Evolutionary conservation across 345 rosid species (phyloP), one percentile per base, ranked within the genome.

Genomic region (Linum tenue): DNA sequence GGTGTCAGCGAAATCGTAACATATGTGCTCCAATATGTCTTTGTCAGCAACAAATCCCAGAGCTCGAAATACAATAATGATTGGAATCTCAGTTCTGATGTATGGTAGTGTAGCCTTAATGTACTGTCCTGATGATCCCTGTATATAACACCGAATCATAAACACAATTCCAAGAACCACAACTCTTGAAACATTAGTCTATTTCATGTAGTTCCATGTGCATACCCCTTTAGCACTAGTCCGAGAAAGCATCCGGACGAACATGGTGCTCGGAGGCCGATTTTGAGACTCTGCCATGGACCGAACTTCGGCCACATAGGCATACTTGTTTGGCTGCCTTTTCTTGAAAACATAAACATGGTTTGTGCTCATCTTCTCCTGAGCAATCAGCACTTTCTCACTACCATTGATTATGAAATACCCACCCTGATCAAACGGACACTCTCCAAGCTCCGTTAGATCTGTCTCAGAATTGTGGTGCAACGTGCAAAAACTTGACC

Each of bases 311-410:
- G 73, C 97, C 60, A 90, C 97, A 67, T 78, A 90, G 0, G 95
- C 89, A 59, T 94, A 86, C 59, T 94, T 90, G 81, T 94, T 94
- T 39, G 99, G 99, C 74, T 90, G 97, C 84, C 97, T 79, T 78
- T 94, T 94, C 75, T 90, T 94, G 82, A 94, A 94, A 55, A 94
- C 99, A 69, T 86, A 94, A 3, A 94, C 96, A 68, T 90, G 99
- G 73, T 94, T 94, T 37, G 99, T 90, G 80, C 99, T 94, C 97
- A 94, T 94, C 86, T 94, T 94, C 84, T 94, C 99, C 64, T 94
- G 97, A 43, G 99, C 97, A 75, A 94, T 94, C 36, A 94, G 78
- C 79, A 94, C 99, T 76, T 94, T 94, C 67, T 94, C 99, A 85
- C 99, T 94, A 55, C 97, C 97, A 82, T 94, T 94, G 16, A 94